A percentile compares a stretch with the other conserved stretches of the same genome.
phyloP scores from a whole-genome alignment of 2,329 filamentous ascomycete genomes.

The Keithomyces neogunnii region DNA sequence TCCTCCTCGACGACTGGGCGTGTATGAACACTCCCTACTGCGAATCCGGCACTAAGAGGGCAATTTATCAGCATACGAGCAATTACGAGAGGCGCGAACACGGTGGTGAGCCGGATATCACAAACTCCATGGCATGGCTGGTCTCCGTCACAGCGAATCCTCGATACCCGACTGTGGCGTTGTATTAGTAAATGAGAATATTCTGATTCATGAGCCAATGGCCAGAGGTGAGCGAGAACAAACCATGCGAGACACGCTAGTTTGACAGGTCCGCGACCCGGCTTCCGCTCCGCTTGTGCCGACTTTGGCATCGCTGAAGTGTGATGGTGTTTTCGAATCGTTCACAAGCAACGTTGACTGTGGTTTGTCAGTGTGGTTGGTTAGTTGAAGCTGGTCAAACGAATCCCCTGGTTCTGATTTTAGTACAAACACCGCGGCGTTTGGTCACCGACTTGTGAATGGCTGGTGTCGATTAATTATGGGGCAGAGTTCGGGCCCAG shows the following conservation, averaged over 20 bases:
- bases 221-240: neutral
- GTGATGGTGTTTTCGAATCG: neutral
- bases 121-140: constrained; percentile 1
- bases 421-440: neutral
- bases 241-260: constrained; percentile 3
- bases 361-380: neutral
- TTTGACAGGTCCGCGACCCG: constrained; percentile 1
- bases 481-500: neutral
- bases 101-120: neutral
- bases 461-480: neutral
- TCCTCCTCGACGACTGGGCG: constrained; percentile 1
- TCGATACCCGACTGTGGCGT: neutral
- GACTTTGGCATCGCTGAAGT: neutral
- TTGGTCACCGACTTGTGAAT: neutral
- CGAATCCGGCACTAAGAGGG: neutral
- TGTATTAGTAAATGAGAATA: neutral
- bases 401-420: neutral
- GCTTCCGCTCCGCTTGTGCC: neutral
- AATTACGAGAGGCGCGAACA: neutral
- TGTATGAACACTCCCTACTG: constrained; percentile 2
- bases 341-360: neutral
- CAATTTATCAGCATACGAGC: neutral
- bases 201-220: too few relatives aligned
- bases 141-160: constrained; percentile 3
- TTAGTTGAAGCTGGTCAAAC: neutral